Evolutionary conservation across 257 asterid genomes (phyloP).

Genomic region (Anisodus tanguticus): DNA sequence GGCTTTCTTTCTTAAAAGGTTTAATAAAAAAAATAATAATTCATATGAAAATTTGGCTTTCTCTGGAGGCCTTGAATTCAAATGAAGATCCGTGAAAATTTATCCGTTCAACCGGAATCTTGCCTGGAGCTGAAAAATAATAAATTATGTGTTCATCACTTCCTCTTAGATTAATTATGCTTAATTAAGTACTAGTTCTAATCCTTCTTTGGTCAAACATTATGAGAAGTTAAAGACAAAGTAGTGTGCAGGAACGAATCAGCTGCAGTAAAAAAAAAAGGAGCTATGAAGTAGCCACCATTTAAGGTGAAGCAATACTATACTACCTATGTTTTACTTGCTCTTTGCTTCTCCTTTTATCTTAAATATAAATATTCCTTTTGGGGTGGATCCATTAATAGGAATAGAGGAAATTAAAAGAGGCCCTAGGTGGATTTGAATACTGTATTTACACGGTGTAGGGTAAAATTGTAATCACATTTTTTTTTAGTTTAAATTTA

Average conservation of each 20-base stretch:
- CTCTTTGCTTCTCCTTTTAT: neutral
- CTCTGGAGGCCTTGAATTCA: neutral
- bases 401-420: neutral
- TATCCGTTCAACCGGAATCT: neutral
- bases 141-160: neutral
- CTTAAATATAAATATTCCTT: neutral
- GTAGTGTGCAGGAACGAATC: conserved; percentile 4
- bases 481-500: neutral
- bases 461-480: neutral
- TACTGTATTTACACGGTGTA: neutral
- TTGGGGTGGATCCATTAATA: neutral
- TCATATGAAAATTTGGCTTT: neutral
- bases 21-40: no score
- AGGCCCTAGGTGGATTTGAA: neutral
- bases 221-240: conserved; percentile 4
- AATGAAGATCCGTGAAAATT: neutral
- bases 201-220: conserved; percentile 10
- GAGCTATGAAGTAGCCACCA: neutral
- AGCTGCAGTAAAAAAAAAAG: neutral
- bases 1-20: no score
- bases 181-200: neutral
- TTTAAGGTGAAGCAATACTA: conserved; percentile 14
- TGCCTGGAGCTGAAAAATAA: neutral
- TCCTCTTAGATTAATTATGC: neutral
- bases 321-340: neutral